Evolutionary conservation across 2,329 filamentous ascomycete species (phyloP), one percentile per base, ranked within the genome.

Genomic region (Alternaria sp.): DNA sequence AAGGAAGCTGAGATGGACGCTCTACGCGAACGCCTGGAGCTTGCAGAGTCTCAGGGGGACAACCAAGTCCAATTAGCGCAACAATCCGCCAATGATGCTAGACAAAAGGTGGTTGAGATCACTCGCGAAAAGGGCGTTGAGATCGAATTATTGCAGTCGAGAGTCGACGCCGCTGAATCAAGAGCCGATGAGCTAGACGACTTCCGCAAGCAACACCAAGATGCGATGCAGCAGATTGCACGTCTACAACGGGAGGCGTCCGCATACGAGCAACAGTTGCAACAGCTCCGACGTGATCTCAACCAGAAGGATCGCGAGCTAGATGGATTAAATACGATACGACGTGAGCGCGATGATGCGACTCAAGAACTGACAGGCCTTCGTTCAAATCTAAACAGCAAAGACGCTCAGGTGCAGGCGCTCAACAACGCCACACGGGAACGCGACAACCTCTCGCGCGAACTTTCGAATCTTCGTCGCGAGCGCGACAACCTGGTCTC

Each of bases 1-100:
- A 78, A 79, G 30, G 72, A 80, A 39, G 75, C 75, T 7, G 80
- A 82, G 58, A 57, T 82, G 6, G 79, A 81, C 32, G 73, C 78
- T 11, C 62, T 83, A 9, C 75, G 74, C 36, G 75, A 77, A 43
- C 76, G 80, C 39, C 64, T 83, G 20, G 71, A 78, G 51, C 71
- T 80, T 32, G 76, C 77, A 5, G 78, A 80, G 57, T 77, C 77
- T 1, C 73, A 79, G 47, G 77, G 78, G 14, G 78, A 80, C 52
- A 78, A 78, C 48, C 76, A 79, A 55, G 72, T 75, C 1, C 77
- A 79, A 57, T 73, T 79, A 32, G 78, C 78, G 11, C 77, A 79
- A 58, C 78, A 80, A 57, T 76, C 78, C 56, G 77, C 77, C 28
- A 67, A 74, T 22, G 78, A 79, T 34, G 76, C 77, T 24, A 76